Evolutionary conservation across 2,329 filamentous ascomycete genomes (phyloP).

Genomic region (Sclerotinia minor): DNA sequence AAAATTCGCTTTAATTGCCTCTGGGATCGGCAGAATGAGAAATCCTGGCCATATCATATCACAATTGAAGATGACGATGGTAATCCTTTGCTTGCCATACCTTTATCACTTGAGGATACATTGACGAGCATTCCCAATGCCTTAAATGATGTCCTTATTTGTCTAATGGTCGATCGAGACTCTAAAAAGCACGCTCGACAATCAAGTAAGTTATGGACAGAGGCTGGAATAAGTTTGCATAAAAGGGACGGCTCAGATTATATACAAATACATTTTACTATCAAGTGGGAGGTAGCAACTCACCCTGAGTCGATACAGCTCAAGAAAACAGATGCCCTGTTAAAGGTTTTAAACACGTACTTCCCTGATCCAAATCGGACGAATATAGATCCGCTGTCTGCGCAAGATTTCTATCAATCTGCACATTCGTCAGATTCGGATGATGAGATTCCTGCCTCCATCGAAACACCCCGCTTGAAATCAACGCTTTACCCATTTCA

Average conservation of each 20-base stretch:
- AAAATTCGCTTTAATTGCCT: constrained; percentile 31
- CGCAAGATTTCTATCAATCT: constrained; percentile 67
- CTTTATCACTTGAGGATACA: constrained; percentile 21
- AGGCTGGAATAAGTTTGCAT: constrained; percentile 33
- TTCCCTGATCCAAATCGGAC: constrained; percentile 35
- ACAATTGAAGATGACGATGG: constrained; percentile 31
- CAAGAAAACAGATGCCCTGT: constrained; percentile 30
- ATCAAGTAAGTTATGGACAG: constrained; percentile 38
- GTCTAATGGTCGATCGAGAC: constrained; percentile 33
- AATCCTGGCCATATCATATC: constrained; percentile 28
- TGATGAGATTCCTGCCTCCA: constrained; percentile 44
- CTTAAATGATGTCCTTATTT: constrained; percentile 34
- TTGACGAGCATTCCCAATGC: background rate
- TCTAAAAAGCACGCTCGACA: constrained; percentile 32
- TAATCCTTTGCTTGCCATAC: constrained; percentile 29
- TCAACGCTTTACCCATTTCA: constrained; percentile 71
- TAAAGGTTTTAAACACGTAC: constrained; percentile 37
- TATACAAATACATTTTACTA: constrained; percentile 34
- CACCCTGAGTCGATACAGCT: constrained; percentile 31
- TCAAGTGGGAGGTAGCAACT: constrained; percentile 40
- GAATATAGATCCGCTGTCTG: constrained; percentile 44
- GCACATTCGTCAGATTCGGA: constrained; percentile 60
- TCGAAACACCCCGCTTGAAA: constrained; percentile 48
- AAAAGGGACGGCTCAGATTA: constrained; percentile 30
- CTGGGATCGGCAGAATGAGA: constrained; percentile 21